These are phyloP conservation scores for Aspergillus unguis DNA, from an alignment of 2,329 filamentous ascomycete species.

Conservation along the genomic window DNA sequence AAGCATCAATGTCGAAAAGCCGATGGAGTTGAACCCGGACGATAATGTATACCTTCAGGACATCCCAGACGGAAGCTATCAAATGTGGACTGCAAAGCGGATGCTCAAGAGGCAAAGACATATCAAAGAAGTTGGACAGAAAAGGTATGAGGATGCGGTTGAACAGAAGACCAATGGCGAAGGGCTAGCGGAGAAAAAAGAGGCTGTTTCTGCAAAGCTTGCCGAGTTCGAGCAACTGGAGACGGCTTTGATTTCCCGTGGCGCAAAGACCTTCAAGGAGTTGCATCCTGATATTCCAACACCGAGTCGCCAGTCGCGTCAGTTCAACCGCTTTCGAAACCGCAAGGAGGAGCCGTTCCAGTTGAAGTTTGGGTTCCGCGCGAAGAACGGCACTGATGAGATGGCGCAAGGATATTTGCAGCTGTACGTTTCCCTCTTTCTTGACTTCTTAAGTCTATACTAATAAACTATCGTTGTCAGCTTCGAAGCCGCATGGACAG, in stretches of 20 bases:
- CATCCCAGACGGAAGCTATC: conserved; percentile 57
- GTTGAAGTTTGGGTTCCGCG: conserved; percentile 51
- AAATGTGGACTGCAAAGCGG: conserved; percentile 51
- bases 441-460: conserved; percentile 19
- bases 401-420: conserved; percentile 59
- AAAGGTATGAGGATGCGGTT: conserved; percentile 22
- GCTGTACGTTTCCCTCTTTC: conserved; percentile 51
- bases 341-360: conserved; percentile 43
- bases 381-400: conserved; percentile 50
- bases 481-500: conserved; percentile 66
- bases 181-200: conserved; percentile 52
- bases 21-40: conserved; percentile 35
- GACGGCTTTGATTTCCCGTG: conserved; percentile 51
- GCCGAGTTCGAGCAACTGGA: conserved; percentile 56
- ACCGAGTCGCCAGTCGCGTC: background rate
- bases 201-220: conserved; percentile 53
- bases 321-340: background rate
- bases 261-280: conserved; percentile 65
- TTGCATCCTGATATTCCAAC: conserved; percentile 50
- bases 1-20: conserved; percentile 9
- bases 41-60: conserved; percentile 51
- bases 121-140: conserved; percentile 27
- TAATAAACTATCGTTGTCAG: conserved; percentile 30
- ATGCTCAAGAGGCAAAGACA: conserved; percentile 41
- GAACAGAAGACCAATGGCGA: conserved; percentile 5